Percentiles rank a stretch among this genome's conserved stretches.
phyloP scores from a whole-genome alignment of 2,329 filamentous ascomycete species.

The Colletotrichum liriopes region DNA sequence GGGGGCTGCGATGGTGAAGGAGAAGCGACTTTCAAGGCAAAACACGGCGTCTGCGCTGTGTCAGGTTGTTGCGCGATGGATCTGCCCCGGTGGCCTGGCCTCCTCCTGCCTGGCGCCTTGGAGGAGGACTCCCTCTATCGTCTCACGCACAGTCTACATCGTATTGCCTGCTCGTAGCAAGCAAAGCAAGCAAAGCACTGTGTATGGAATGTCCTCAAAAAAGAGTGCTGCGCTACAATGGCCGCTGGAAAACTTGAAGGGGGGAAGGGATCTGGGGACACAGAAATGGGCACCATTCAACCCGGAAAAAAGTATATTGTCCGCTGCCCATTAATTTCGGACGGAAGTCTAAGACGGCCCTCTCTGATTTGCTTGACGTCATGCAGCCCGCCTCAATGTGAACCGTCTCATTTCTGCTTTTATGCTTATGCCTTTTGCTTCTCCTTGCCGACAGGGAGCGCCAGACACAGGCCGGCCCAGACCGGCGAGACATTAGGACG shows the following conservation, averaged over 20 bases:
- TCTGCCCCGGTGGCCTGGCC: too few relatives aligned
- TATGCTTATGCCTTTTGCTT: constrained; percentile 32
- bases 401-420: constrained; percentile 33
- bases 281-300: neutral
- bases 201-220: neutral
- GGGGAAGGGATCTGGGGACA: neutral
- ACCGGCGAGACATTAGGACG: neutral
- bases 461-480: neutral
- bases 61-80: neutral
- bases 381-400: neutral
- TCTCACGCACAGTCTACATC: neutral
- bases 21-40: neutral
- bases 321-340: constrained; percentile 23
- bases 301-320: neutral
- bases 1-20: neutral
- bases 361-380: constrained; percentile 35
- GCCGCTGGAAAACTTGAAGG: neutral
- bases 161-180: neutral
- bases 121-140: neutral
- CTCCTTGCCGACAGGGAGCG: constrained; percentile 13
- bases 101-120: neutral
- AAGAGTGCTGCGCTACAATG: neutral
- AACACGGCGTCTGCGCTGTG: neutral
- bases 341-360: neutral
- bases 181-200: neutral